A percentile compares a stretch with the other conserved stretches of the same genome.
These are phyloP conservation scores for Cicer bijugum DNA, from an alignment of 306 rosid species.

Conservation along the genomic window DNA sequence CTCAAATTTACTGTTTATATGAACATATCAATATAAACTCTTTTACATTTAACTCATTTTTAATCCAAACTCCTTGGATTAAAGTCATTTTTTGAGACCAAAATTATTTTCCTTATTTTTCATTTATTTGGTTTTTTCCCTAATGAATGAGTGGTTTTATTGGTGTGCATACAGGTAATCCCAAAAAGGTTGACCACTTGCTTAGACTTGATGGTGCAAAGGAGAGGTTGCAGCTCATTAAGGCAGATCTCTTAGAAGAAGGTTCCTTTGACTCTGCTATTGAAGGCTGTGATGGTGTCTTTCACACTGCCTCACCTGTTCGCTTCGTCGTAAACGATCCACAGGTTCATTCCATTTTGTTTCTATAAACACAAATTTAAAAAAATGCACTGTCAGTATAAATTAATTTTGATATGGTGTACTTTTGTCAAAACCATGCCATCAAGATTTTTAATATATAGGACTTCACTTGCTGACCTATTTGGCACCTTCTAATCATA, in stretches of 20 bases:
- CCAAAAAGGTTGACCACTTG: conserved; percentile 53
- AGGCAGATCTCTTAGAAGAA: conserved; percentile 60
- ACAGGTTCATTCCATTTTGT: conserved; percentile 48
- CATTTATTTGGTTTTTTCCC: too few species aligned
- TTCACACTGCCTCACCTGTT: conserved; percentile 69
- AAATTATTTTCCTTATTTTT: neutral
- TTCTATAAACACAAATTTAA: neutral
- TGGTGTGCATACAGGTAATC: conserved; percentile 46
- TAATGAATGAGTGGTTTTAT: neutral
- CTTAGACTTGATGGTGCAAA: conserved; percentile 62
- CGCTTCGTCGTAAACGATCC: conserved; percentile 40
- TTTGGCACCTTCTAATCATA: too few species aligned
- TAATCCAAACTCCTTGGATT: too few species aligned
- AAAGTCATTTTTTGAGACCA: neutral
- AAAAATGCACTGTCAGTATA: too few species aligned
- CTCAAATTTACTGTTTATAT: too few species aligned
- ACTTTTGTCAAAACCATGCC: neutral
- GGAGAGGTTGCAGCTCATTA: conserved; percentile 55
- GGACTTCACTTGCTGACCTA: too few species aligned
- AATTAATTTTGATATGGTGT: neutral
- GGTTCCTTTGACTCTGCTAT: conserved; percentile 54
- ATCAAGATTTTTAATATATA: too few species aligned
- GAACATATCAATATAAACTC: too few species aligned
- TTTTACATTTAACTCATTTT: too few species aligned
- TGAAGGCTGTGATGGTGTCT: conserved; percentile 61